Percentiles rank a stretch among this genome's conserved stretches.
These are phyloP conservation scores for Colletotrichum paranaense DNA, from an alignment of 2,329 filamentous ascomycete species.

Conservation along the genomic window DNA sequence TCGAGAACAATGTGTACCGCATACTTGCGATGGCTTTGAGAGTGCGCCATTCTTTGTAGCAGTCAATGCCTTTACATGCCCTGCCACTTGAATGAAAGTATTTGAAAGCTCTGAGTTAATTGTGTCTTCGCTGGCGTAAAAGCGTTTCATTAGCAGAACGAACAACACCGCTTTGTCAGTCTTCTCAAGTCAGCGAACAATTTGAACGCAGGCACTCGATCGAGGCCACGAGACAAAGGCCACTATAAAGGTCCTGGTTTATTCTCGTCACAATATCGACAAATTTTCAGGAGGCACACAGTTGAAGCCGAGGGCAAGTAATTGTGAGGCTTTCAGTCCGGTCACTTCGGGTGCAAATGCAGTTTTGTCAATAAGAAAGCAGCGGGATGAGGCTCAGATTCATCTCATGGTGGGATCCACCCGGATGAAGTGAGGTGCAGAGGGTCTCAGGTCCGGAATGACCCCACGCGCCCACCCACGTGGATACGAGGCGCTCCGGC, in stretches of 20 bases:
- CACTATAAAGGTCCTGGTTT: neutral
- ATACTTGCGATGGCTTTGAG: neutral
- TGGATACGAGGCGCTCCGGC: slow-evolving; percentile 15
- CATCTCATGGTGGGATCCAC: slow-evolving; percentile 2
- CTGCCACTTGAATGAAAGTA: neutral
- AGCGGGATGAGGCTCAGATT: neutral
- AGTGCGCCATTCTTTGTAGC: neutral
- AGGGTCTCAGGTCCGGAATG: neutral
- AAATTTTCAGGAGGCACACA: neutral
- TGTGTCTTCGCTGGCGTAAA: neutral
- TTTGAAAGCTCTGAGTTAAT: neutral
- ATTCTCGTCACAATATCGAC: neutral
- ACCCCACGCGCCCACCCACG: slow-evolving; percentile 20
- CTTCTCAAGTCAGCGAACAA: neutral
- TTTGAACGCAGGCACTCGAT: neutral
- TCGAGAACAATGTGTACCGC: neutral
- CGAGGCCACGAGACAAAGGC: neutral
- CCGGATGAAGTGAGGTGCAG: slow-evolving; percentile 26
- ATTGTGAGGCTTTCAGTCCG: neutral
- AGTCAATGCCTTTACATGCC: neutral
- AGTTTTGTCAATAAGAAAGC: neutral
- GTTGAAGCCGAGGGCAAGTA: neutral
- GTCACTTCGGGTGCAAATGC: neutral
- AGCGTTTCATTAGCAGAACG: neutral
- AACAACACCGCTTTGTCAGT: neutral